Evolutionary conservation across 2,329 filamentous ascomycete species (phyloP).

Genomic region (Alternaria hordeiaustralica): DNA sequence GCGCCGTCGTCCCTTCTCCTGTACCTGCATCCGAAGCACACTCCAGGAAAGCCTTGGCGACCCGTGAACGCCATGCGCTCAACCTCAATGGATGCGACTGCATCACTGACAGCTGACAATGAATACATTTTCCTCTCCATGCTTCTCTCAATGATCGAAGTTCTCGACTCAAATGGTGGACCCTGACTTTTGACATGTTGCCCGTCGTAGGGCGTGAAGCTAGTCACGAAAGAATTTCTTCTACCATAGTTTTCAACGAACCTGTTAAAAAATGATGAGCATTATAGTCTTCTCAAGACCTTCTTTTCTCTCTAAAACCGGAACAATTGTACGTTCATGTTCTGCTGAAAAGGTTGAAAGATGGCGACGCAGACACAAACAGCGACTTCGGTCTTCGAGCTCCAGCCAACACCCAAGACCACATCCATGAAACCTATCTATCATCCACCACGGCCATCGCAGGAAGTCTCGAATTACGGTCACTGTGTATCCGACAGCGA

Average conservation of each 20-base stretch:
- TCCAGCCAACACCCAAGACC: background rate
- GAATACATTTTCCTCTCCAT: background rate
- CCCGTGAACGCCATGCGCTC: background rate
- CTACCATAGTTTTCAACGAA: background rate
- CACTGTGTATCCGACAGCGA: background rate
- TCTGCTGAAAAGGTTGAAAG: background rate
- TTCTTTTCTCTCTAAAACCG: background rate
- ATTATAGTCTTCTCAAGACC: background rate
- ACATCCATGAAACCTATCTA: background rate
- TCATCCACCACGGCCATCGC: background rate
- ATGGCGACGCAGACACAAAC: conserved; percentile 6
- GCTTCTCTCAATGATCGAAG: background rate
- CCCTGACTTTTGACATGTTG: background rate
- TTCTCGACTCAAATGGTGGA: background rate
- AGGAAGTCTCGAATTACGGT: background rate
- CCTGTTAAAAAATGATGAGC: background rate
- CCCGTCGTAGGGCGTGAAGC: background rate
- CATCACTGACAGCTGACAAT: background rate
- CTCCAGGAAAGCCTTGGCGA: background rate
- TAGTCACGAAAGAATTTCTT: background rate
- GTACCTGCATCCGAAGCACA: background rate
- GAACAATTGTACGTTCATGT: background rate
- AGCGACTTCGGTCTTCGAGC: background rate
- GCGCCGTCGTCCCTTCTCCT: background rate
- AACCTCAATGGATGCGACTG: background rate